Base-by-base conservation (phyloP, 1,284 basidiomycete genomes). In the Sanguinoderma infundibulare region DNA sequence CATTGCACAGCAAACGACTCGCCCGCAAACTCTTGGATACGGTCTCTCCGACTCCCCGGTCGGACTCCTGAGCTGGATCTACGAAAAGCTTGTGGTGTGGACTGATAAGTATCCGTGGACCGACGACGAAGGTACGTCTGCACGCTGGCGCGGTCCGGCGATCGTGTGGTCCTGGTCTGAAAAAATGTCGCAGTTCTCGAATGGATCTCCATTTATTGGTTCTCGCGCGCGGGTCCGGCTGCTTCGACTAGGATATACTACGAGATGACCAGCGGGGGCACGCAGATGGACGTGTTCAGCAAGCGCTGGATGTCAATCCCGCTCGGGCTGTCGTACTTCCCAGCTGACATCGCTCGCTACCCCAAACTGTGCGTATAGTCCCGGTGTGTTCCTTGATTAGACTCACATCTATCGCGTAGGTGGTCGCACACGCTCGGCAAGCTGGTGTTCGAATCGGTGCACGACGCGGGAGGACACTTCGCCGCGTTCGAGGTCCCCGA, bases 11-110 rank as follows among this genome's bases (percentile, higher is more conserved):
- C 86, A 87, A 44, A 56, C 73, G 1, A 85, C 82, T 0, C 78
- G 79, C 55, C 86, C 86, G 0, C 84, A 86, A 66, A 87, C 85
- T 0, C 67, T 87, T 2, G 85, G 83, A 0, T 87, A 87, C 63
- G 68, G 75, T 9, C 73, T 87, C 1, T 71, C 79, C 0, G 86
- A 87, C 65, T 86, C 84, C 14, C 86, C 86, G n/a, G 75, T 79
- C 3, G 85, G 82, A 0, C 67, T 88, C 12, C 75, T 87, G 1
- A 82, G 80, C 1, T 54, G 53, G 53, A 44, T 54, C 12, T 54
- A 54, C 28, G 53, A 54, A 10, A 54, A 54, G 30, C 40, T 54
- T 1, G 53, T 54, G 5, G 30, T 9, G 14, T 32, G 39, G 53
- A 42, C 39, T 1, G 28, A 44, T 28, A 28, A 20, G 4, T 54